Evolutionary conservation across 305 asterid species (phyloP), one percentile per base, ranked within the genome.

Genomic region (Fraxinus angustifolia): DNA sequence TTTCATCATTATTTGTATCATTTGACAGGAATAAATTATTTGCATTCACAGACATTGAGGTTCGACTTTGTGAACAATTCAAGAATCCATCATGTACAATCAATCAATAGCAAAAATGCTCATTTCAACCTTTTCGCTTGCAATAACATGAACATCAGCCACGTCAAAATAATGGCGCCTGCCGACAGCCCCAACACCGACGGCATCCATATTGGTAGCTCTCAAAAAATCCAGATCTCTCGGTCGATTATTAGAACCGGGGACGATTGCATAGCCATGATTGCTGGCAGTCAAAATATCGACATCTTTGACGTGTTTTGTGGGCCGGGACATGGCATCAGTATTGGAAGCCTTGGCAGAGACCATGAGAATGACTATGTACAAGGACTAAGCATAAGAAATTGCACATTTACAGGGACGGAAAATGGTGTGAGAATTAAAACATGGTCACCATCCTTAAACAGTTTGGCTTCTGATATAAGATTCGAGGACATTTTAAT

Each of bases 251-350:
- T 91, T 3, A 77, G 86, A 78, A 92, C 95, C 4, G 95, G 97
- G 0, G 97, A 91, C 21, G 97, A 92, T 68, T 91, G 95, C 76
- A 83, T 92, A 10, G 80, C 95, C 33, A 87, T 92, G 90, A 88
- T 91, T 2, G 84, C 90, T 0, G 97, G 97, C 10, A 86, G 91
- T 80, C 85, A 75, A 5, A 30, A 78, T 76, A 84, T 92, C 1
- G 83, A 82, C 6, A 84, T 92, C 17, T 26, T 26, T 26, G 82
- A 81, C 2, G 92, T 92, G 6, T 3, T 80, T 0, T 92, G 93
- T 76, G 97, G 97, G 16, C 95, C 93, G 6, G 97, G 97, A 11
- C 97, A 92, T 26, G 94, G 93, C 31, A 92, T 91, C 68, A 92
- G 97, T 45, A 68, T 92, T 0, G 95, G 97, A 23, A 88, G 95